Base-by-base conservation (phyloP, 2,329 filamentous ascomycete species). In the Aspergillus pseudonomiae region DNA sequence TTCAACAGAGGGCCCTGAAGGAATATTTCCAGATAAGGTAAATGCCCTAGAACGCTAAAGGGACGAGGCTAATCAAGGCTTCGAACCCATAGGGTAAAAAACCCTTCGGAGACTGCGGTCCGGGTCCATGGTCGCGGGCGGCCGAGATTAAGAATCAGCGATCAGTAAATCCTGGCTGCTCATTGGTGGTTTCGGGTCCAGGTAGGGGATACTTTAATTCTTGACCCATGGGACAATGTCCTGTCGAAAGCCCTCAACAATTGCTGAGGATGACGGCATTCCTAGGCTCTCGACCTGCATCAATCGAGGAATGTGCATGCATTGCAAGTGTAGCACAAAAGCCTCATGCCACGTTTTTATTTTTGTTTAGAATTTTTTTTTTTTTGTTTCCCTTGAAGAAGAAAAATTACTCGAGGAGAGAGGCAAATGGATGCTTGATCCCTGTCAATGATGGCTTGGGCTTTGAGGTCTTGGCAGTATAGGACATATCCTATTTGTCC, bases 261-360 rank as follows among this genome's bases (percentile, higher is more conserved):
- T 41, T 41, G 36, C 16, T 41, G 46, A 53, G 41, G 48, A 43
- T 48, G 57, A 55, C 48, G 19, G 56, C 30, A 45, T 46, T 28
- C 21, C 57, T 53, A 45, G 45, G 34, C 60, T 48, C 54, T 57
- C 62, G 48, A 59, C 59, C 63, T 64, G 63, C 63, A 62, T 64
- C 59, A 61, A 43, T n/a, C 30, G 60, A 52, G 41, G 39, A 30
- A 16, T 19, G 50, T 63, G 57, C 63, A 64, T 64, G 63, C 56
- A 53, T 59, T 59, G 63, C 3, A 55, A 26, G 21, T 39, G 30
- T 55, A 32, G 59, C 63, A 62, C 59, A 62, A 64, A 57, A 64
- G 63, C 63, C 63, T 64, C 63, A 59, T 62, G 63, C 63, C 63
- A 64, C 63, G 63, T 61, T 61, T 60, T 60, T 48, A 9, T 48